These are phyloP conservation scores for Medicago lupulina DNA, from an alignment of 306 rosid species.

Conservation along the genomic window DNA sequence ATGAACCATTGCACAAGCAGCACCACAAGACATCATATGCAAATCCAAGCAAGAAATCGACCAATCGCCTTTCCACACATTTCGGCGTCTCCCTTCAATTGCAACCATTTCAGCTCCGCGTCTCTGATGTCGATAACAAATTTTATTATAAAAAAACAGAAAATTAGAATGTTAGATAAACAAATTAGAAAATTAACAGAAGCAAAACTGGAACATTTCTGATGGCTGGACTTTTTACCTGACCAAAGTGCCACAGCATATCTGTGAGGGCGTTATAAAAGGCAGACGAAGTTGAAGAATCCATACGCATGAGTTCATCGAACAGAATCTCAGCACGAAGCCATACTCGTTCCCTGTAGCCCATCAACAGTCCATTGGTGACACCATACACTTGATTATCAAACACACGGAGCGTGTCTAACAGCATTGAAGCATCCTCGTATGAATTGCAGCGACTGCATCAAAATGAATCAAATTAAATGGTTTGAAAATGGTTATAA, in stretches of 20 bases:
- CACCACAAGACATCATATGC: slow-evolving; percentile 94
- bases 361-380: slow-evolving; percentile 90
- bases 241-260: slow-evolving; percentile 97
- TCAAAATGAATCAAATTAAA: slow-evolving; percentile 40
- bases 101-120: slow-evolving; percentile 89
- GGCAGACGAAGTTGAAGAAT: slow-evolving; percentile 87
- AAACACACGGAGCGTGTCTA: slow-evolving; percentile 82
- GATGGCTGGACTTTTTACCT: slow-evolving; percentile 50
- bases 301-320: slow-evolving; percentile 87
- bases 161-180: background rate
- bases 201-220: background rate
- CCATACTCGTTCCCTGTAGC: slow-evolving; percentile 76
- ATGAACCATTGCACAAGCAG: slow-evolving; percentile 94
- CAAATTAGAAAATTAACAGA: background rate
- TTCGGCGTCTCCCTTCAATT: slow-evolving; percentile 78
- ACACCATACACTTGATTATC: slow-evolving; percentile 91
- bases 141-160: background rate
- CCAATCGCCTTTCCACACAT: slow-evolving; percentile 90
- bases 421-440: slow-evolving; percentile 78
- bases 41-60: slow-evolving; percentile 77
- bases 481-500: background rate
- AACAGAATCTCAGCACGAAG: slow-evolving; percentile 70
- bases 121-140: slow-evolving; percentile 53
- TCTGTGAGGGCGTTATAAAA: slow-evolving; percentile 95
- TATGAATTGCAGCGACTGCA: slow-evolving; percentile 85